A percentile compares a stretch with the other conserved stretches of the same genome.
Evolutionary conservation across 257 asterid genomes (phyloP).

Genomic region (Dorcoceras hygrometricum): DNA sequence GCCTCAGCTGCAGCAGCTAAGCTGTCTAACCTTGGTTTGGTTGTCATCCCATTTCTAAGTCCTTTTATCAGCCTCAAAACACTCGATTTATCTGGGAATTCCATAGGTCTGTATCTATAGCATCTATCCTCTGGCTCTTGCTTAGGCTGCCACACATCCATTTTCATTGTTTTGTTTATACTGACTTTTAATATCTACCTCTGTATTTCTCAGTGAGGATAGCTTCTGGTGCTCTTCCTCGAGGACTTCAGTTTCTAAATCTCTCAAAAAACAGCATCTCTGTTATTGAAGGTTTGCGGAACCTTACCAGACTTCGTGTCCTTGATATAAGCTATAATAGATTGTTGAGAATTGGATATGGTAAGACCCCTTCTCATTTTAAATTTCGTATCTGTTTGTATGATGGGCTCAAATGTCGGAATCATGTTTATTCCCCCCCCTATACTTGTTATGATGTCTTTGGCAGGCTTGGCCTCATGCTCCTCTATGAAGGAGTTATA

Average conservation of each 20-base stretch:
- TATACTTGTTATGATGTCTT: conserved; percentile 18
- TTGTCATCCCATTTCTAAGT: conserved; percentile 80
- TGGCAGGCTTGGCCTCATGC: conserved; percentile 84
- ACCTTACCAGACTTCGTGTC: conserved; percentile 87
- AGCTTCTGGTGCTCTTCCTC: conserved; percentile 92
- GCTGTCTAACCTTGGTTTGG: conserved; percentile 83
- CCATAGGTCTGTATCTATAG: conserved; percentile 61
- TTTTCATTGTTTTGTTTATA: conserved; percentile 16
- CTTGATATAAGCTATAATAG: conserved; percentile 96
- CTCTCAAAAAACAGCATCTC: conserved; percentile 86
- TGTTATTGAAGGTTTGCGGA: conserved; percentile 85
- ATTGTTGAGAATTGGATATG: conserved; percentile 82
- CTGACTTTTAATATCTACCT: conserved; percentile 15
- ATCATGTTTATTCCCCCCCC: conserved; percentile 4
- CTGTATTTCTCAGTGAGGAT: conserved; percentile 55
- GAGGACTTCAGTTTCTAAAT: conserved; percentile 87
- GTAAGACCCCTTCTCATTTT: conserved; percentile 41
- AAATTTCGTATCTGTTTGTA: neutral
- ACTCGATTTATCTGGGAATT: conserved; percentile 86
- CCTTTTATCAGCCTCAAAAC: conserved; percentile 76
- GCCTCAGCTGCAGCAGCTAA: conserved; percentile 75
- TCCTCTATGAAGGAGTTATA: conserved; percentile 85
- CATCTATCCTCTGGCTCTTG: conserved; percentile 5
- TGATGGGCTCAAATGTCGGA: conserved; percentile 4
- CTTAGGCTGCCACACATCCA: neutral